Evolutionary conservation across 2,329 filamentous ascomycete genomes (phyloP), one percentile per base, ranked within the genome.

Genomic region (Neurospora sp.): DNA sequence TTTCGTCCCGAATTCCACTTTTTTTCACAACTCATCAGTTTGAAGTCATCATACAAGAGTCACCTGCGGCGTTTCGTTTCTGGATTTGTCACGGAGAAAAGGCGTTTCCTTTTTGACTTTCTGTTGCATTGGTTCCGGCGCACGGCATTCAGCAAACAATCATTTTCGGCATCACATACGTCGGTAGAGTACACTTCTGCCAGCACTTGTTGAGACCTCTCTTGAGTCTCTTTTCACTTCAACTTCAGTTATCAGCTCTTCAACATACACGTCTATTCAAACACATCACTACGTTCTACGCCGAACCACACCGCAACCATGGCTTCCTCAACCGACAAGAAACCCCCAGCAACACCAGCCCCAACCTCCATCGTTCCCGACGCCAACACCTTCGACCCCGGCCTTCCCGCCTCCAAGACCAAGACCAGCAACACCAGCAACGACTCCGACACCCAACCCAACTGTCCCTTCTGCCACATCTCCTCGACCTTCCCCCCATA

Each of bases 401-500:
- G 70, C 39, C 46, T 69, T 38, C 23, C 28, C 19, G 10, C 68
- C 33, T 28, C 67, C 42, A 17, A 62, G 28, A 10, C 46, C 19
- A 46, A 9, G 15, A 39, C 38, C 38, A 40, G 5, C 33, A 8
- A 6, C 33, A 17, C 3, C 28, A 52, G 10, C 43, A 23, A 70
- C 38, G 67, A 67, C 17, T 4, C 68, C 38, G 76, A 78, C 33
- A 75, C 78, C 46, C 5, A 66, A 23, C 52, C 70, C 13, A 36
- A 36, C 66, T 91, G 89, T 73, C 87, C 89, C 9, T 91, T 91
- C 78, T 91, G 89, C 82, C 79, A 78, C 72, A 91, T 91, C 75
- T 81, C 84, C 33, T 72, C 78, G 38, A 75, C 80, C 70, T 89
- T 86, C 76, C 72, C 80, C 0, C 80, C 86, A 2, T 86, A 82